Conservation (phyloP, 495 filamentous ascomycete genomes). For the Xylaria intraflava region DNA sequence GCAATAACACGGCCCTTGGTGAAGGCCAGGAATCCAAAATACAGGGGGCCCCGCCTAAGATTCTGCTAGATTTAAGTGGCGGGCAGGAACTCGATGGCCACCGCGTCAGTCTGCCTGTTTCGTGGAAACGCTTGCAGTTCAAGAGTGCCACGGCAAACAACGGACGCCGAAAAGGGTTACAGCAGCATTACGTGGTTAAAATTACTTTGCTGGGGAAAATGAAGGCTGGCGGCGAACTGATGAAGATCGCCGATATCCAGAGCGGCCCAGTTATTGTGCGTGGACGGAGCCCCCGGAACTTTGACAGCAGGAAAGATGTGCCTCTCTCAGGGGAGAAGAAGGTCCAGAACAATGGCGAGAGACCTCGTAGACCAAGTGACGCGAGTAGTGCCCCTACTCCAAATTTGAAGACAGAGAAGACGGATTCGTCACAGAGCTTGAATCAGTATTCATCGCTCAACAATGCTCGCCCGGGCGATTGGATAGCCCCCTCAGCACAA, state of each 20-base stretch:
- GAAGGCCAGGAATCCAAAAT: slow-evolving; percentile 45
- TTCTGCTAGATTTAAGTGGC: slow-evolving; percentile 65
- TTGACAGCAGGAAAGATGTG: slow-evolving; percentile 61
- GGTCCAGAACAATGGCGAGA: slow-evolving; percentile 14
- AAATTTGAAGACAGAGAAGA: slow-evolving; percentile 28
- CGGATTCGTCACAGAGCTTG: slow-evolving; percentile 27
- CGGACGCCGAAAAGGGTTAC: slow-evolving; percentile 61
- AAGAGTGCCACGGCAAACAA: slow-evolving; percentile 87
- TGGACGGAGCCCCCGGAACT: slow-evolving; percentile 61
- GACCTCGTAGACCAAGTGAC: slow-evolving; percentile 24
- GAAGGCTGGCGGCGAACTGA: slow-evolving; percentile 50
- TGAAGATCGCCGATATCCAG: slow-evolving; percentile 55
- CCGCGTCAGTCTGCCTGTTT: slow-evolving; percentile 68
- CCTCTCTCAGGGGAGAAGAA: slow-evolving; percentile 49
- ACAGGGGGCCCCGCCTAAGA: slow-evolving; percentile 44
- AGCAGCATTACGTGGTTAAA: slow-evolving; percentile 64
- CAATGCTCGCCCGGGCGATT: slow-evolving; percentile 16
- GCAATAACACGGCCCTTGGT: slow-evolving; percentile 53
- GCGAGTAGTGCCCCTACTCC: slow-evolving; percentile 17
- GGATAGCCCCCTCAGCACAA: slow-evolving; percentile 14
- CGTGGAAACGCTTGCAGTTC: slow-evolving; percentile 90
- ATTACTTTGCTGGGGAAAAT: slow-evolving; percentile 57
- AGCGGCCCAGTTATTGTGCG: slow-evolving; percentile 64
- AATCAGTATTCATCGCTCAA: slow-evolving; percentile 32
- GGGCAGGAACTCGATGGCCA: slow-evolving; percentile 66